Conservation (phyloP, 306 rosid species). For the Sophora flavescens region DNA sequence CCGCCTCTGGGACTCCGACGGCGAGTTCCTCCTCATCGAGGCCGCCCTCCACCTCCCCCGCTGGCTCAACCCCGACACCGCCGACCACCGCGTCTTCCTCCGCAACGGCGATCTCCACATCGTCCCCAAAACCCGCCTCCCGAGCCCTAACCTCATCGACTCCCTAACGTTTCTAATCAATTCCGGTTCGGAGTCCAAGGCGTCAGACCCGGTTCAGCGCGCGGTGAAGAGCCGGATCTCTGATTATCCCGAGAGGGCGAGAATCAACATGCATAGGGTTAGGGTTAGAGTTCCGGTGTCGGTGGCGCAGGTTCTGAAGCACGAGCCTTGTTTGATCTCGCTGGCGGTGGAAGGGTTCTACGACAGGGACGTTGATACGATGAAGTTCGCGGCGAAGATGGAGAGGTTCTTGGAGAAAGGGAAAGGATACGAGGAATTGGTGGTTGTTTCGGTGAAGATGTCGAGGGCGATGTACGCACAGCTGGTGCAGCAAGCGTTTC, state of each 20-base stretch:
- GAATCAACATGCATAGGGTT: conserved; percentile 62
- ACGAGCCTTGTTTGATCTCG: conserved; percentile 75
- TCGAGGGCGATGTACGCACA: conserved; percentile 97
- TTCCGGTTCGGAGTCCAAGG: conserved; percentile 54
- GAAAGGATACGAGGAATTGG: conserved; percentile 63
- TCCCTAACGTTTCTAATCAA: conserved; percentile 62
- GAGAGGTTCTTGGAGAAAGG: conserved; percentile 74
- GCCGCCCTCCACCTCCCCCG: conserved; percentile 95
- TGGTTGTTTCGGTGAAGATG: conserved; percentile 72
- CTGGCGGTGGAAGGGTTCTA: conserved; percentile 92
- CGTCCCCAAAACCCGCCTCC: conserved; percentile 57
- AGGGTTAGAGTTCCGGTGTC: conserved; percentile 85
- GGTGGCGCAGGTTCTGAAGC: conserved; percentile 71
- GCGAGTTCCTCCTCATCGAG: conserved; percentile 92
- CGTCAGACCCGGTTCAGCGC: conserved; percentile 68
- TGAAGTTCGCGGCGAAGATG: conserved; percentile 85
- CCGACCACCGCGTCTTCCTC: conserved; percentile 77
- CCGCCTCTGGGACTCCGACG: conserved; percentile 91
- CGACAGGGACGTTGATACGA: conserved; percentile 83
- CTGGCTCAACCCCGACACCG: conserved; percentile 88
- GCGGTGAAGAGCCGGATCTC: conserved; percentile 60
- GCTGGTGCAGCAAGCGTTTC: conserved; percentile 81
- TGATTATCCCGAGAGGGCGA: conserved; percentile 77
- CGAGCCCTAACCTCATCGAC: conserved; percentile 59
- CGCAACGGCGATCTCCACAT: conserved; percentile 69